Evolutionary conservation across 169 alveolate species (phyloP).

Genomic region (Plasmodium vivax): DNA sequence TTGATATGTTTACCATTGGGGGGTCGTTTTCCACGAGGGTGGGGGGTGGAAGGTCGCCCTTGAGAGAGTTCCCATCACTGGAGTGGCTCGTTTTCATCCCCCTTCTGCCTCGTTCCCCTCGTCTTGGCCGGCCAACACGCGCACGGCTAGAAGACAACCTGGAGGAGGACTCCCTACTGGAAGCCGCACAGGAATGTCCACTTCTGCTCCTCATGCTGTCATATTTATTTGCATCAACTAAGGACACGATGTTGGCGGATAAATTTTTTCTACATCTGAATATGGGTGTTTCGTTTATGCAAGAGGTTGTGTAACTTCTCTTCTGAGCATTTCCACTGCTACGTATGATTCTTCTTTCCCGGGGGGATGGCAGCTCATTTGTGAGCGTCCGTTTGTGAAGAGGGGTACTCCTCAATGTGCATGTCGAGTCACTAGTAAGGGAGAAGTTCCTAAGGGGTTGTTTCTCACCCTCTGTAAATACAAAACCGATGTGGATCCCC

Average conservation of each 20-base stretch:
- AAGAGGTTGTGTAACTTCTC: constrained; percentile 7
- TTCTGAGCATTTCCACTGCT: not conserved
- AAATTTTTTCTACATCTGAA: not conserved
- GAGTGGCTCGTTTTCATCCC: not conserved
- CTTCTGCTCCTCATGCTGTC: not conserved
- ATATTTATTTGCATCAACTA: not conserved
- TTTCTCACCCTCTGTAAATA: not conserved
- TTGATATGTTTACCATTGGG: not conserved
- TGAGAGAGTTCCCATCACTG: not conserved
- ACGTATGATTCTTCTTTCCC: not conserved
- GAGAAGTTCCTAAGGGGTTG: not conserved
- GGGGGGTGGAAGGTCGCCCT: not conserved
- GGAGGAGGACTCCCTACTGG: not conserved
- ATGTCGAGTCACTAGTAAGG: not conserved
- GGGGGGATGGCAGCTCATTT: not conserved
- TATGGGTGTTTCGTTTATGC: not conserved
- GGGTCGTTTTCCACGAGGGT: not conserved
- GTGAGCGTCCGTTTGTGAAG: not conserved
- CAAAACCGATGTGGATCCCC: not conserved
- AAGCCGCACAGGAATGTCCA: not conserved
- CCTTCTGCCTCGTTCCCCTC: not conserved
- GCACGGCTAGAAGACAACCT: not conserved
- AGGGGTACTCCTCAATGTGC: not conserved
- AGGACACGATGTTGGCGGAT: not conserved
- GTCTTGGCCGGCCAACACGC: not conserved